These are phyloP conservation scores for Mallotus nudiflorus DNA, from an alignment of 345 rosid genomes.

Conservation along the genomic window DNA sequence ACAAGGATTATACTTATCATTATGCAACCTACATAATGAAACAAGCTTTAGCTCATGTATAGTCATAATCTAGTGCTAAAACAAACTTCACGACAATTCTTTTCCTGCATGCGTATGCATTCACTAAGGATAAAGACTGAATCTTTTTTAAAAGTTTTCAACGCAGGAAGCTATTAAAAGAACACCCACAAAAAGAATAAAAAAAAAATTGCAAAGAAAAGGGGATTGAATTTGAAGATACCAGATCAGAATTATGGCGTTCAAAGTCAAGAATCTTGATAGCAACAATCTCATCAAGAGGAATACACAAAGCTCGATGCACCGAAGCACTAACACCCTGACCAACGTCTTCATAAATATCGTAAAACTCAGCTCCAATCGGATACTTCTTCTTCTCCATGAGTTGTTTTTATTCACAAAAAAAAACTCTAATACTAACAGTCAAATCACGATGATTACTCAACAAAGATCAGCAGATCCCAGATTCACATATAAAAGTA, in stretches of 20 bases:
- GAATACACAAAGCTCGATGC: constrained; percentile 74
- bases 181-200: not conserved
- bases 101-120: not conserved
- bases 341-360: constrained; percentile 74
- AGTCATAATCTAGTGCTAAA: not conserved
- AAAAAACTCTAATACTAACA: too few species aligned
- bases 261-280: constrained; percentile 97
- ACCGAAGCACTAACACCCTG: constrained; percentile 94
- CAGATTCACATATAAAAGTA: too few species aligned
- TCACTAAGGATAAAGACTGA: not conserved
- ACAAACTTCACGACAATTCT: not conserved
- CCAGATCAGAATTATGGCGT: constrained; percentile 89
- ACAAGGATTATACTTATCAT: too few species aligned
- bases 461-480: too few species aligned
- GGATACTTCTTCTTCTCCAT: constrained; percentile 95
- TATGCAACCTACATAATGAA: too few species aligned
- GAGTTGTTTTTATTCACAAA: too few species aligned
- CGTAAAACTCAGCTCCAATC: constrained; percentile 73
- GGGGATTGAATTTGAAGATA: too few species aligned
- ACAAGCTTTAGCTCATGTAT: too few species aligned
- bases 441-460: too few species aligned
- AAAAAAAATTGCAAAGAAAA: too few species aligned
- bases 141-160: not conserved
- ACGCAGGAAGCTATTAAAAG: not conserved
- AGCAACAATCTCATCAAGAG: constrained; percentile 74